These are phyloP conservation scores for Pezizomycotina sp. DNA, from an alignment of 2,329 filamentous ascomycete genomes.

Conservation along the genomic window DNA sequence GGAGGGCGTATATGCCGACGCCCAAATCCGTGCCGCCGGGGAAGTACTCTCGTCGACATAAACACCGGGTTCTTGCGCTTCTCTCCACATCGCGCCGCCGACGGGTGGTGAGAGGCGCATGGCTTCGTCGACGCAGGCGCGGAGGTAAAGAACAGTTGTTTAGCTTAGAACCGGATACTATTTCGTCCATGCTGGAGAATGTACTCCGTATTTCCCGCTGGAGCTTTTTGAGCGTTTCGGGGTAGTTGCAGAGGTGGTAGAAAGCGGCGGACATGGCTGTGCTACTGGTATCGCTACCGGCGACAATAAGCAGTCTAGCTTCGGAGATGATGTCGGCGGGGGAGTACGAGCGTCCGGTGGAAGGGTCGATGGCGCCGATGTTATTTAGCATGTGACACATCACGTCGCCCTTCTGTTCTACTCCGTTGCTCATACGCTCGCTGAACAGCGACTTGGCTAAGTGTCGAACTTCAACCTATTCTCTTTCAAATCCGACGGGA, in stretches of 20 bases:
- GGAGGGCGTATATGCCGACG: slow-evolving; percentile 50
- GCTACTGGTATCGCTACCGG: slow-evolving; percentile 48
- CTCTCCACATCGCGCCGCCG: slow-evolving; percentile 27
- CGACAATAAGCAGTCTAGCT: slow-evolving; percentile 42
- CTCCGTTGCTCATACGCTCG: slow-evolving; percentile 39
- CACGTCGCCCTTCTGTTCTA: slow-evolving; percentile 53
- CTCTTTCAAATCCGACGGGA: slow-evolving; percentile 18
- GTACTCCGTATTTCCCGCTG: slow-evolving; percentile 37
- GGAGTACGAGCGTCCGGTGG: slow-evolving; percentile 50
- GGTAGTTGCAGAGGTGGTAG: slow-evolving; percentile 45
- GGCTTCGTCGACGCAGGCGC: slow-evolving; percentile 38
- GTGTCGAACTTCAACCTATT: slow-evolving; percentile 11
- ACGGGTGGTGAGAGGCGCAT: slow-evolving; percentile 34
- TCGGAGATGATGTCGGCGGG: slow-evolving; percentile 54
- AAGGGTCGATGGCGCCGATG: slow-evolving; percentile 52
- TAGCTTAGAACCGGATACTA: slow-evolving; percentile 37
- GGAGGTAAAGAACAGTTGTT: slow-evolving; percentile 40
- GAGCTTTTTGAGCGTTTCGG: slow-evolving; percentile 34
- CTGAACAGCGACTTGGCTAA: slow-evolving; percentile 6
- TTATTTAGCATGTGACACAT: slow-evolving; percentile 58
- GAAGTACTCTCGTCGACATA: slow-evolving; percentile 28
- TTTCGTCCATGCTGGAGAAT: slow-evolving; percentile 40
- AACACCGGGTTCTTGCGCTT: slow-evolving; percentile 40
- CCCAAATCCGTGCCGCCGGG: slow-evolving; percentile 46
- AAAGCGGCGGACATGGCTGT: slow-evolving; percentile 44